phyloP scores from a whole-genome alignment of 2,329 filamentous ascomycete species.

The Nemania diffusa region DNA sequence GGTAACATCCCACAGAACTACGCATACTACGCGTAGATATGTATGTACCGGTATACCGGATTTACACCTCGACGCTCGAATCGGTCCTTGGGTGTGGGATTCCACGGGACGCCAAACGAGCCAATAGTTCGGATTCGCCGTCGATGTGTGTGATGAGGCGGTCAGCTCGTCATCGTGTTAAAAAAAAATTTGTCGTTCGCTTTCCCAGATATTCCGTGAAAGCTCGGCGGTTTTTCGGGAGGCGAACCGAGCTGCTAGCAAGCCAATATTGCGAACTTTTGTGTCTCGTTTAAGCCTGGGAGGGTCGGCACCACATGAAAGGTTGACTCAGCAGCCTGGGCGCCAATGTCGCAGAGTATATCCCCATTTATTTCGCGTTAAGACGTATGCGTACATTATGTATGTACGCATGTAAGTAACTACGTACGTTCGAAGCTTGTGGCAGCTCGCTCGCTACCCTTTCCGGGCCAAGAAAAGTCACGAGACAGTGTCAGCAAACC shows the following conservation, averaged over 20 bases:
- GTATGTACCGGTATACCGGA: slow-evolving; percentile 31
- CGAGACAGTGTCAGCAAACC: slow-evolving; percentile 15
- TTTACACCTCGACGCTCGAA: slow-evolving; percentile 24
- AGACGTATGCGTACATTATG: too few relatives aligned
- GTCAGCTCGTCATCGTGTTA: slow-evolving; percentile 16
- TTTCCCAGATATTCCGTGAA: background rate
- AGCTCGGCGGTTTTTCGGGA: slow-evolving; percentile 26
- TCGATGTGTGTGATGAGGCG: slow-evolving; percentile 12
- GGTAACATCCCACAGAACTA: slow-evolving; percentile 20
- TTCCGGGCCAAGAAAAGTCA: slow-evolving; percentile 7
- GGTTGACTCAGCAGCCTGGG: slow-evolving; percentile 27
- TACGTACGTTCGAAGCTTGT: slow-evolving; percentile 5
- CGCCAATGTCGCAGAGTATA: slow-evolving; percentile 30
- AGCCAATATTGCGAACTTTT: background rate
- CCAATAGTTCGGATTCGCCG: slow-evolving; percentile 13
- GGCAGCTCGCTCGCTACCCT: slow-evolving; percentile 10
- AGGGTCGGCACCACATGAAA: background rate
- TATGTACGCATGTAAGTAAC: too few relatives aligned
- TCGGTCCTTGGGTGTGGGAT: slow-evolving; percentile 7
- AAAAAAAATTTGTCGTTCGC: too few relatives aligned
- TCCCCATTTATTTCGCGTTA: slow-evolving; percentile 14
- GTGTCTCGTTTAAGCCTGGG: slow-evolving; percentile 3
- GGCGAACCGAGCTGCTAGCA: slow-evolving; percentile 19
- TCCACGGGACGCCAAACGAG: slow-evolving; percentile 5
- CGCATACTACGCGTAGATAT: background rate